A percentile compares a stretch with the other conserved stretches of the same genome.
Conservation (phyloP, 2,329 filamentous ascomycete genomes). For the Nigrospora oryzae region DNA sequence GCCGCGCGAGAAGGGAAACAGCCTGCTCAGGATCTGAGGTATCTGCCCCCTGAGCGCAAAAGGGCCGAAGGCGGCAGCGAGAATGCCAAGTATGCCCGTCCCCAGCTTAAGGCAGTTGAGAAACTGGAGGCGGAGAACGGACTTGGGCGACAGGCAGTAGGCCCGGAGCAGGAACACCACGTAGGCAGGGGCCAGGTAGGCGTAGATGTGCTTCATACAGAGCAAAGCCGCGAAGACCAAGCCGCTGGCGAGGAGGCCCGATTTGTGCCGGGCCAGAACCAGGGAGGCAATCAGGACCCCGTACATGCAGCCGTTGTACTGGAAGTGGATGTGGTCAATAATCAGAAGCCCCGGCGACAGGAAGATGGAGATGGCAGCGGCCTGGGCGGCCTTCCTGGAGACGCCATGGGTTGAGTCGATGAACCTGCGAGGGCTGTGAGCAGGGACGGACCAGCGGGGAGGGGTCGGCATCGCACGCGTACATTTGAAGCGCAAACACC, state of each 20-base stretch:
- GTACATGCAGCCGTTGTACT: slow-evolving; percentile 97
- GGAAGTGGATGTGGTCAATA: slow-evolving; percentile 95
- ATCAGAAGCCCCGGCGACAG: slow-evolving; percentile 90
- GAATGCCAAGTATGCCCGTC: slow-evolving; percentile 59
- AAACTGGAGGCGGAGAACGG: slow-evolving; percentile 67
- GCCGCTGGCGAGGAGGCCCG: slow-evolving; percentile 69
- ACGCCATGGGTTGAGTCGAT: slow-evolving; percentile 59
- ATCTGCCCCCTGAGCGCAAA: slow-evolving; percentile 78
- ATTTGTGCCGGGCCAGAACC: slow-evolving; percentile 68
- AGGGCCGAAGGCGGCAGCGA: slow-evolving; percentile 79
- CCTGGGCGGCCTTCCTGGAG: slow-evolving; percentile 71
- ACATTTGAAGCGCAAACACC: slow-evolving; percentile 74
- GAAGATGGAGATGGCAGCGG: slow-evolving; percentile 78
- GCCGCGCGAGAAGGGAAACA: slow-evolving; percentile 91
- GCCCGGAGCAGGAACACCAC: slow-evolving; percentile 85
- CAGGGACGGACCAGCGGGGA: neutral
- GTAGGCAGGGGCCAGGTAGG: slow-evolving; percentile 92
- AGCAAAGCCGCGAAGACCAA: slow-evolving; percentile 76
- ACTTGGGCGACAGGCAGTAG: slow-evolving; percentile 77
- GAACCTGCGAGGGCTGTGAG: slow-evolving; percentile 44
- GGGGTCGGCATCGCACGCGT: slow-evolving; percentile 15
- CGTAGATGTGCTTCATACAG: slow-evolving; percentile 96
- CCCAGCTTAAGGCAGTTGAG: slow-evolving; percentile 80
- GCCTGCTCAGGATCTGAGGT: slow-evolving; percentile 69
- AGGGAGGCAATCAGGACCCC: slow-evolving; percentile 82